Base-by-base conservation (phyloP, 768 basidiomycete species). In the Trametes sanguinea region DNA sequence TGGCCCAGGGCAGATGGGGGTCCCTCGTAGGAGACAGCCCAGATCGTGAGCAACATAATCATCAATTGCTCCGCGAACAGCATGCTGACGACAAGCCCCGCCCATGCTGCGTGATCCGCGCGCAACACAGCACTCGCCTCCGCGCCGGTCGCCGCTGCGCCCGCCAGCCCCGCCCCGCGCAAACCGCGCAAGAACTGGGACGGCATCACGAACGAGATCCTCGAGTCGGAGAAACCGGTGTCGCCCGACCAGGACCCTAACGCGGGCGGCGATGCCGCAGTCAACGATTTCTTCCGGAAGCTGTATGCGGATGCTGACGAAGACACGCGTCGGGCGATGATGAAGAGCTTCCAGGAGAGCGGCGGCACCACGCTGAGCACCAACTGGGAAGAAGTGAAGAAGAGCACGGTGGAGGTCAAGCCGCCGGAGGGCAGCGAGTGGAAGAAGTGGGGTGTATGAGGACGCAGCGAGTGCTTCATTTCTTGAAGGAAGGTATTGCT, bases 261-360 rank as follows among this genome's bases (percentile, higher is more conserved):
- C 73, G 87, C 88, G 16, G 92, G 92, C 27, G 95, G 95, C 22
- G 95, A 97, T 73, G 83, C 79, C 60, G 85, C 91, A 5, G 82
- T 97, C 60, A 96, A 98, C 75, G 70, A 80, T 32, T 92, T 96
- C 78, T 95, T 95, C 85, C 90, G 92, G 71, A 90, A 92, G 77
- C 85, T 99, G 64, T 99, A 90, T 69, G 81, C 83, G 6, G 92
- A 91, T 72, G 91, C 95, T 29, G 94, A 97, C 67, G 92, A 94
- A 0, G 92, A 99, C 68, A 93, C 95, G 13, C 86, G 81, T 69
- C 84, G 88, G 40, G 97, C 97, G 3, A 99, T 99, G 95, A 87
- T 98, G 87, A 99, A 99, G 83, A 95, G 93, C 71, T 98, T 92
- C 74, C 81, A 83, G 62, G 96, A 99, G 79, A 94, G 92, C 67